These are phyloP conservation scores for Leccinum fibrillosum DNA, from an alignment of 768 basidiomycete species.

Conservation along the genomic window DNA sequence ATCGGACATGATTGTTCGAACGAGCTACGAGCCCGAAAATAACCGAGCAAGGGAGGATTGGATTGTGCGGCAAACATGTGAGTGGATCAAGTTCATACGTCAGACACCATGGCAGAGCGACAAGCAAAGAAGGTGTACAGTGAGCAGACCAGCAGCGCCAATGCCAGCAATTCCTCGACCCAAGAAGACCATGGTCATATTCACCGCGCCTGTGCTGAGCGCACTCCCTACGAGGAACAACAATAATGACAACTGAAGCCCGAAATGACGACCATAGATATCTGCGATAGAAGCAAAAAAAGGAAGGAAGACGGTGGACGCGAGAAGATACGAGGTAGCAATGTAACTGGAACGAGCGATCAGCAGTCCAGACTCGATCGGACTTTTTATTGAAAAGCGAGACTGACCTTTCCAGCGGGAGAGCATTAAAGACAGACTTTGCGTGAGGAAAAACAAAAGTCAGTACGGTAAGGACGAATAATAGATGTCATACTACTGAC, in stretches of 20 bases:
- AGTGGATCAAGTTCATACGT: not conserved
- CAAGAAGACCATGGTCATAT: slow-evolving; percentile 43
- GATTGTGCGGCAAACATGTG: not conserved
- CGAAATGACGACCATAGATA: slow-evolving; percentile 47
- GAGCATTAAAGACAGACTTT: slow-evolving; percentile 30
- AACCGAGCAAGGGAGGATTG: not conserved
- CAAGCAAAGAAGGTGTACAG: slow-evolving; percentile 17
- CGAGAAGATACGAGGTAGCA: slow-evolving; percentile 48
- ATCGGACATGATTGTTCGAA: slow-evolving; percentile 45
- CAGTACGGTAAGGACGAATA: not conserved
- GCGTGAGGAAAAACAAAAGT: not conserved
- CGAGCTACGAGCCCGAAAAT: slow-evolving; percentile 22
- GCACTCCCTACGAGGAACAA: slow-evolving; percentile 47
- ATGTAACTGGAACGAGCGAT: slow-evolving; percentile 35
- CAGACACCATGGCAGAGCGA: not conserved
- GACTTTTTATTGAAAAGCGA: not conserved
- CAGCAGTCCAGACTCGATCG: not conserved
- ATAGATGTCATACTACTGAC: slow-evolving; percentile 24
- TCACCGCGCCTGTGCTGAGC: slow-evolving; percentile 44
- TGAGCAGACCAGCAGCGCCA: slow-evolving; percentile 44
- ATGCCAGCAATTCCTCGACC: slow-evolving; percentile 50
- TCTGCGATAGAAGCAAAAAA: slow-evolving; percentile 49
- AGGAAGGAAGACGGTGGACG: slow-evolving; percentile 52
- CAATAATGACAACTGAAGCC: slow-evolving; percentile 42
- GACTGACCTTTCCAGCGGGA: slow-evolving; percentile 25